Percentiles rank a stretch among this genome's conserved stretches.
These are phyloP conservation scores for Ilyonectria mors-panacis DNA, from an alignment of 2,329 filamentous ascomycete genomes.

Conservation along the genomic window DNA sequence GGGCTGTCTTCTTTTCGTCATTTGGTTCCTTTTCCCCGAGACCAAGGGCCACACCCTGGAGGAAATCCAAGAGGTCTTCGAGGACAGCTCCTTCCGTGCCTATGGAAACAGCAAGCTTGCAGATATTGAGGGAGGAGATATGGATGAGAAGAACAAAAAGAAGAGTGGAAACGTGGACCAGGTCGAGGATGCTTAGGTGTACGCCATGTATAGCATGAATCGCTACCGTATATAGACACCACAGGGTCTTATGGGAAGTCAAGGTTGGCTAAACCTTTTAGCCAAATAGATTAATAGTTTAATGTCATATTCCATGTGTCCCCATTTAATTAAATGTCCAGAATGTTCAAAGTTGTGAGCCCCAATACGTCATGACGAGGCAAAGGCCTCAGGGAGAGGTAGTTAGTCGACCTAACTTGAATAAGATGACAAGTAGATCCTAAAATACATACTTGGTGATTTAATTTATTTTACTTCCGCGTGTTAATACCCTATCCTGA, in stretches of 20 bases:
- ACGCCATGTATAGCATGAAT: neutral
- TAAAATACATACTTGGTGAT: no score
- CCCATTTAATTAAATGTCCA: neutral
- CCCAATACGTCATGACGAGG: neutral
- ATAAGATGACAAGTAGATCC: no score
- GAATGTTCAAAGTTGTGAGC: neutral
- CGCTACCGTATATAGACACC: neutral
- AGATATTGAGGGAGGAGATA: conserved; percentile 26
- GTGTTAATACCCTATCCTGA: no score
- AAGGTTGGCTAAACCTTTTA: neutral
- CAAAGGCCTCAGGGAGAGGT: neutral
- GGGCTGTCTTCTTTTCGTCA: conserved; percentile 48
- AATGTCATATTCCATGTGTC: neutral
- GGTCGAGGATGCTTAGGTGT: conserved; percentile 34
- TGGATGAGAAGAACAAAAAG: conserved; percentile 28
- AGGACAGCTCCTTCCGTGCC: conserved; percentile 32
- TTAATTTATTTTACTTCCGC: no score
- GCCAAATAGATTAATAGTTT: neutral
- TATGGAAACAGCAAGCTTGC: conserved; percentile 23
- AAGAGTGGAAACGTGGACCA: conserved; percentile 33
- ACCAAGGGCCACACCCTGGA: conserved; percentile 51
- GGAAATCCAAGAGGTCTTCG: conserved; percentile 50
- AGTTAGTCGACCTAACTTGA: no score
- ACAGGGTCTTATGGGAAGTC: neutral
- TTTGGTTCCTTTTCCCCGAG: conserved; percentile 57